Evolutionary conservation across 306 rosid species (phyloP), one percentile per base, ranked within the genome.

Genomic region (Quercus bicolor): DNA sequence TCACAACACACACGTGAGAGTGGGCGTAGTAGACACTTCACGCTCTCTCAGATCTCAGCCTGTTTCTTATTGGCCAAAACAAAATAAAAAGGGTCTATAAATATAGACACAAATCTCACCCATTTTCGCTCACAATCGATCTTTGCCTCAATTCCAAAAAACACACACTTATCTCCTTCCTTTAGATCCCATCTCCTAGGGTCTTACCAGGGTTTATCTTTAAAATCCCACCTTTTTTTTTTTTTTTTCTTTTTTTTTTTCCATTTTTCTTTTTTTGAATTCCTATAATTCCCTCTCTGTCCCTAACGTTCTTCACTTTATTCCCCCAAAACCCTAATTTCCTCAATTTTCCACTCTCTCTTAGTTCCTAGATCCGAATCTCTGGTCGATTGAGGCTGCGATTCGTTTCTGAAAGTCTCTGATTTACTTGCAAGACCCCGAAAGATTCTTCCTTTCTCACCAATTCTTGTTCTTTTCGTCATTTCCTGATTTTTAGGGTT

Each of bases 191-290:
- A 40, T 40, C 45, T 40, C 45, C 0, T 28, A 18, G 68, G 77
- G 86, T 79, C 84, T 75, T 77, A 31, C 75, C 55, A 86, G 83
- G 80, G 83, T 84, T 76, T 56, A 66, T 71, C 37, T 2, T 45
- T 0, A 34, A 61, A 7, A 2, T 31, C 21, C 4, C 12, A 40
- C 9, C 11, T 8, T 40, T 40, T 40, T 40, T 33, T 40, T 37
- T 34, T 37, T 40, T 40, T 2, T 26, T 0, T 26, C 24, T 26
- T 26, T 26, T 26, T 26, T 26, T 37, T 37, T 37, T 37, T 7
- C 10, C 43, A 7, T 37, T 37, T 1, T 14, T 73, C 79, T n/a
- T 53, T 21, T 34, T 70, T 65, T 24, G 37, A 56, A 75, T 55
- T n/a, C 72, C 56, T 14, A 20, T 52, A 65, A 62, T 76, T 76